These are phyloP conservation scores for Zasmidium citrigriseum DNA, from an alignment of 2,329 filamentous ascomycete genomes.

Conservation along the genomic window DNA sequence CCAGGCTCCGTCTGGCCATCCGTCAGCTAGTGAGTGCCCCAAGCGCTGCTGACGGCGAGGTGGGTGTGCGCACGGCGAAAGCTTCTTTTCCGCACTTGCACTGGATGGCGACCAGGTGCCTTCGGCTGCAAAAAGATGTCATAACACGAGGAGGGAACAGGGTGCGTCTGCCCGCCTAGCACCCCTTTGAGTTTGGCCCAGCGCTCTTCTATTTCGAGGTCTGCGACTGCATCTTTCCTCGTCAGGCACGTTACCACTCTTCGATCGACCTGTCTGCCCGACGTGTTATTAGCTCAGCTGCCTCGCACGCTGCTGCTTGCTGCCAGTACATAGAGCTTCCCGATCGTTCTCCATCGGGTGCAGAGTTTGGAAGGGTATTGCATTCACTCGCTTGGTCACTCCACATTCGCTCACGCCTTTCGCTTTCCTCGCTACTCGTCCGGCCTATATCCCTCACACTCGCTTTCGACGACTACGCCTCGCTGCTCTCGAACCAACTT, in stretches of 20 bases:
- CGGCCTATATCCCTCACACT: constrained; percentile 4
- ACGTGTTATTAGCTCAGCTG: background rate
- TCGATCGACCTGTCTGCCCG: constrained; percentile 2
- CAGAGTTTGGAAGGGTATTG: constrained; percentile 1
- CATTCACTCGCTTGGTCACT: constrained; percentile 11
- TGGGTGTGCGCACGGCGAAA: constrained; percentile 14
- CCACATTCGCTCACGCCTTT: constrained; percentile 11
- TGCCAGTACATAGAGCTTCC: constrained; percentile 2
- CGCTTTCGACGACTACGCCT: background rate
- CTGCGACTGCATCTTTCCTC: constrained; percentile 7
- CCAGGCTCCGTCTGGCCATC: background rate
- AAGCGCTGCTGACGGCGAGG: constrained; percentile 12
- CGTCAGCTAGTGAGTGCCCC: constrained; percentile 5
- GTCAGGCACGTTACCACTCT: constrained; percentile 5
- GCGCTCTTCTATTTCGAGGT: constrained; percentile 19
- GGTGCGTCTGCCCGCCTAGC: constrained; percentile 1
- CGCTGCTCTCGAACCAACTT: background rate
- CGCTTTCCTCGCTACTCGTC: background rate
- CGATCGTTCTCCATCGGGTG: constrained; percentile 11
- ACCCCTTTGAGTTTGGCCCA: constrained; percentile 16
- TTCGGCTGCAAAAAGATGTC: background rate
- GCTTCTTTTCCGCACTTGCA: constrained; percentile 8
- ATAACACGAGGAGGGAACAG: background rate
- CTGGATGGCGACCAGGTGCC: constrained; percentile 3
- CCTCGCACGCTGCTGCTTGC: background rate